phyloP scores from a whole-genome alignment of 75 land plant genomes.

The Pinus taeda region DNA sequence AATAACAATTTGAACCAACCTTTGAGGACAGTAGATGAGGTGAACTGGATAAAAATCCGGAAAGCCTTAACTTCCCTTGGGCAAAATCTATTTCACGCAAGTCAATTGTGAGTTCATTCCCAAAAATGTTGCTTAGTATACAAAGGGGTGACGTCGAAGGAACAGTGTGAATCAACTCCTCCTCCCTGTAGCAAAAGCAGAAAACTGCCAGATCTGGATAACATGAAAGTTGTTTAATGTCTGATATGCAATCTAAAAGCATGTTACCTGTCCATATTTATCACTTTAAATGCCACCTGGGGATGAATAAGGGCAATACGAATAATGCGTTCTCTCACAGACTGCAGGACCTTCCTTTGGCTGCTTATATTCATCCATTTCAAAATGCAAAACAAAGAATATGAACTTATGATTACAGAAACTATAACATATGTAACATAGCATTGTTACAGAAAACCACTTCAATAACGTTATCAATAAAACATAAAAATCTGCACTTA shows the following conservation, averaged over 20 bases:
- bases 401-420: conserved; percentile 4
- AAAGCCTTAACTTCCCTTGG: conserved; percentile 60
- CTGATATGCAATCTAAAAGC: background rate
- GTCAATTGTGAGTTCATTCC: conserved; percentile 40
- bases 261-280: conserved; percentile 70
- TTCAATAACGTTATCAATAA: background rate
- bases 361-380: conserved; percentile 28
- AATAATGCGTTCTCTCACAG: conserved; percentile 68
- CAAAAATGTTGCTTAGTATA: conserved; percentile 52
- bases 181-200: conserved; percentile 36
- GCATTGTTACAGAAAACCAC: background rate
- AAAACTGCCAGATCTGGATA: background rate
- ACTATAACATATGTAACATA: background rate
- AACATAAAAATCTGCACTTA: background rate
- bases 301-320: conserved; percentile 71
- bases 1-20: conserved; percentile 38
- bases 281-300: conserved; percentile 57
- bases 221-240: background rate
- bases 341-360: conserved; percentile 72
- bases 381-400: background rate
- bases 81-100: conserved; percentile 49
- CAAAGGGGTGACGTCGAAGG: conserved; percentile 56
- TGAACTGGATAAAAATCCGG: conserved; percentile 73
- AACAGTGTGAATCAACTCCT: conserved; percentile 43
- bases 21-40: conserved; percentile 31